Evolutionary conservation across 73 alveolate species (phyloP), one percentile per base, ranked within the genome.

Genomic region (Blepharisma stoltei): DNA sequence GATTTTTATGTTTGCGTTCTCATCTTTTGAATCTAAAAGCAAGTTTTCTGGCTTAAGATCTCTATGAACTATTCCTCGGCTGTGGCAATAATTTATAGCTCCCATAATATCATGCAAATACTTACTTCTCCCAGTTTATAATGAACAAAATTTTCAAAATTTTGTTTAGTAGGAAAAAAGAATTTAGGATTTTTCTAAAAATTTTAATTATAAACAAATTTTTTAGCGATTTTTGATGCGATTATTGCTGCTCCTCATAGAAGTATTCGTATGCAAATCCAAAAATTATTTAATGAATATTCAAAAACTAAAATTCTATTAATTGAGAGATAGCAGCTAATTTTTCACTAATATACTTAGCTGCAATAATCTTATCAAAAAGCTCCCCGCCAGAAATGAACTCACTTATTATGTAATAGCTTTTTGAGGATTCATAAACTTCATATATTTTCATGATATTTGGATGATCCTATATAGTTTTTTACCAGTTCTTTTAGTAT

Each of bases 381-480:
- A 81, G 68, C n/a, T 48, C 81, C 6, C 87, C 87, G 6, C 91
- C 91, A 14, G 75, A 21, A 37, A 73, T 55, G 52, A 9, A 68
- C 60, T 83, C 87, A 76, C 47, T 55, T 7, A 83, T 80, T n/a
- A 83, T 43, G 70, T 55, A 79, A 11, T 78, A 53, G 68, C 81
- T 43, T 20, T 65, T 50, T 21, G 81, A 70, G 25, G 69, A 43
- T 50, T 83, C 87, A 37, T 66, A 75, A 14, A 45, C 55, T 46
- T 79, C 91, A n/a, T 25, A 69, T 45, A 78, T 76, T 65, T 83
- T 78, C 11, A 83, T 54, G 49, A 83, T 79, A 76, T 83, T 78
- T 0, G 91, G 91, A 43, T 78, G 87, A 67, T 83, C 91, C 18
- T 32, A 32, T 3, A 32, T 32, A 32, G 41, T 32, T 32, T 32